These are phyloP conservation scores for sorghum (Sorghum bicolor) DNA, from an alignment of 176 grass and related monocot species.

Conservation along the genomic window DNA sequence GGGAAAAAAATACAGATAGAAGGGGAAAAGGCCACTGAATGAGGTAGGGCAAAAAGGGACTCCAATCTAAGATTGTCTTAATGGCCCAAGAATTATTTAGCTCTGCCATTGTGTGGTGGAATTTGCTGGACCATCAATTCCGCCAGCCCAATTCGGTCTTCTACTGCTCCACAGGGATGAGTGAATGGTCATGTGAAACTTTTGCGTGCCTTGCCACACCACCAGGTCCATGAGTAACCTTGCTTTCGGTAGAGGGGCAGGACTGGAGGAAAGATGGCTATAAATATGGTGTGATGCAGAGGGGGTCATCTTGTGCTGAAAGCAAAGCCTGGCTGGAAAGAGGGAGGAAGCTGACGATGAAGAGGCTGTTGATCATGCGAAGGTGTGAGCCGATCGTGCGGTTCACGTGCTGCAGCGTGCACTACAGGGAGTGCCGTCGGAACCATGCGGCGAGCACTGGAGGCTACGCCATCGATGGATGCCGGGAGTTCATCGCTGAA, in stretches of 20 bases:
- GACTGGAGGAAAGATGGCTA: conserved; percentile 25
- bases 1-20: conserved; percentile 26
- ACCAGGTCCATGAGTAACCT: conserved; percentile 17
- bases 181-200: conserved; percentile 55
- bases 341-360: conserved; percentile 47
- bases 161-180: conserved; percentile 48
- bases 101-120: conserved; percentile 65
- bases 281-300: conserved; percentile 41
- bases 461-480: conserved; percentile 75
- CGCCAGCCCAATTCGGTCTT: conserved; percentile 74
- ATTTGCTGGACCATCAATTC: conserved; percentile 91
- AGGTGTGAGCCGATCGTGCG: conserved; percentile 54
- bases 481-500: conserved; percentile 71
- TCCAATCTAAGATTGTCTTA: conserved; percentile 56
- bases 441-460: conserved; percentile 76
- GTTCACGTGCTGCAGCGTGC: conserved; percentile 53
- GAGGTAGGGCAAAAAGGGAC: conserved; percentile 48
- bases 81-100: conserved; percentile 81
- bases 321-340: conserved; percentile 23
- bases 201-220: background rate
- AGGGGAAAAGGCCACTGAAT: conserved; percentile 37
- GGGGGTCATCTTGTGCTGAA: background rate
- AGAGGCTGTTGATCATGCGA: conserved; percentile 67
- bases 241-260: conserved; percentile 21
- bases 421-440: conserved; percentile 67